Percentiles rank a stretch among this genome's conserved stretches.
phyloP scores from a whole-genome alignment of 352 stramenopile species.

The Pythium volutum region DNA sequence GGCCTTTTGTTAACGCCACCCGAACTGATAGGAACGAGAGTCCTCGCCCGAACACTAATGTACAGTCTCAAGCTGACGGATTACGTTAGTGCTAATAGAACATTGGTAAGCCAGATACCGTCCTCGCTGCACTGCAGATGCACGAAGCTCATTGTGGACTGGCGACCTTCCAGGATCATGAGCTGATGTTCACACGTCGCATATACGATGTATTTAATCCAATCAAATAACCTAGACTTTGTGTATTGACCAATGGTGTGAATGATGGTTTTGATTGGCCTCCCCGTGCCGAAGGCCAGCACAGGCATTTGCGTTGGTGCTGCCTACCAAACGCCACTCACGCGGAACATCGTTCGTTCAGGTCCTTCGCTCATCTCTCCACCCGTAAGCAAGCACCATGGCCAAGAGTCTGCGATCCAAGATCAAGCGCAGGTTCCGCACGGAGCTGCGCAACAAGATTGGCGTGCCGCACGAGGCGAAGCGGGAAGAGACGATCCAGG shows the following conservation, averaged over 20 bases:
- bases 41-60: too few species aligned
- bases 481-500: constrained; percentile 80
- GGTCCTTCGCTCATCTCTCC: too few species aligned
- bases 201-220: not conserved
- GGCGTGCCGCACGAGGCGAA: constrained; percentile 68
- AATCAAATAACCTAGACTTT: not conserved
- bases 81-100: too few species aligned
- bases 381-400: constrained; percentile 39
- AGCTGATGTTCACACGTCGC: constrained; percentile 2
- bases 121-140: too few species aligned
- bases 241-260: constrained; percentile 8
- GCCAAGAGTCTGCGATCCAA: constrained; percentile 88
- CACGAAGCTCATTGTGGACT: too few species aligned
- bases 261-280: constrained; percentile 15
- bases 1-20: too few species aligned
- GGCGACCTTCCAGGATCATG: too few species aligned
- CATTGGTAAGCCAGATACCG: too few species aligned
- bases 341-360: too few species aligned
- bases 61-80: too few species aligned
- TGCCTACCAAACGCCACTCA: constrained; percentile 11
- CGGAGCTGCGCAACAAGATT: constrained; percentile 79
- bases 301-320: not conserved
- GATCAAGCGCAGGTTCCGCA: constrained; percentile 89
- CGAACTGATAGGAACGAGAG: too few species aligned
- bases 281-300: not conserved